Percentiles rank a stretch among this genome's conserved stretches.
These are phyloP conservation scores for Xanthoconium purpureum DNA, from an alignment of 768 basidiomycete species.

Conservation along the genomic window DNA sequence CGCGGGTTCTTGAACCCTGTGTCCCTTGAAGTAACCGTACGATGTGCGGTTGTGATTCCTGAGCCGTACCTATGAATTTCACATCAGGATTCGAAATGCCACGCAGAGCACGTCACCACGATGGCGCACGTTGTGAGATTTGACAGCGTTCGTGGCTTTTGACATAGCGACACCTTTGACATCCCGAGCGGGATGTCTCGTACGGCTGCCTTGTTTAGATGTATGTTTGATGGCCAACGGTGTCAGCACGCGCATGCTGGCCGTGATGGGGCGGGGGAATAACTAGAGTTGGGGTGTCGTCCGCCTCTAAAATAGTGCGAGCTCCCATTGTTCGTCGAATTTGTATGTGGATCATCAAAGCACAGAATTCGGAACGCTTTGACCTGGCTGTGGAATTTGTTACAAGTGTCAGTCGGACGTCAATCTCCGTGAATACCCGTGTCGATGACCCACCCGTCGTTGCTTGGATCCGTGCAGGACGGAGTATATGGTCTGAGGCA, in stretches of 20 bases:
- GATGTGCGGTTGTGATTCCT: constrained; percentile 3
- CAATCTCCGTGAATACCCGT: background rate
- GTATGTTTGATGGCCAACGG: constrained; percentile 5
- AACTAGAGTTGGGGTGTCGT: background rate
- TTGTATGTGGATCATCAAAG: background rate
- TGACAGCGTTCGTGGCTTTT: constrained; percentile 6
- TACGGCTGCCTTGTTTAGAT: background rate
- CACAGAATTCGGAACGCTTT: constrained; percentile 1
- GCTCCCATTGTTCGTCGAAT: constrained; percentile 23
- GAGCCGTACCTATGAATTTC: constrained; percentile 16
- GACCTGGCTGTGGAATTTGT: background rate
- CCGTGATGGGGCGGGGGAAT: background rate
- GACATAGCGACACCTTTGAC: background rate
- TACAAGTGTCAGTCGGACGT: background rate
- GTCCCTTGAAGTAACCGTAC: constrained; percentile 9
- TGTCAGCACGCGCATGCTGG: constrained; percentile 18
- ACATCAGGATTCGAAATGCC: background rate
- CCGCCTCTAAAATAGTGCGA: background rate
- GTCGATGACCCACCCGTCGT: background rate
- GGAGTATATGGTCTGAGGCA: background rate
- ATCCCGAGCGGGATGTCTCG: constrained; percentile 15
- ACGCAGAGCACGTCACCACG: background rate
- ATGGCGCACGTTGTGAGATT: constrained; percentile 7
- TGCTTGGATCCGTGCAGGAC: background rate
- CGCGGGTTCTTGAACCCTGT: constrained; percentile 23